Evolutionary conservation across 108 stramenopile species (phyloP).

Genomic region (Fragilaria radians): DNA sequence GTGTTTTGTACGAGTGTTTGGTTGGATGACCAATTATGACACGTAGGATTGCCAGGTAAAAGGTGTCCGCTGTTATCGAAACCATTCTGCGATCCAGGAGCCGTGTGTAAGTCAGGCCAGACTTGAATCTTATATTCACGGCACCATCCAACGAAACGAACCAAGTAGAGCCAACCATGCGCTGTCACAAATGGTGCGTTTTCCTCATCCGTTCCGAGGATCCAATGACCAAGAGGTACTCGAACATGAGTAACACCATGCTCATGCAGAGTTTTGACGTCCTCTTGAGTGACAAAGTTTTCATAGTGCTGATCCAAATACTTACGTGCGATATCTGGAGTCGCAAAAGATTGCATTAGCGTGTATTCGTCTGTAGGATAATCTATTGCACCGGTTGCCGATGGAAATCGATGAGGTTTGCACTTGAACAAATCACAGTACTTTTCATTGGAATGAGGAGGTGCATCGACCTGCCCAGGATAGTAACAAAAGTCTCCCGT

Average conservation of each 20-base stretch:
- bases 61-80: conserved; percentile 60
- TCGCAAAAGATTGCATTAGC: conserved; percentile 30
- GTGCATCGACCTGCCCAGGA: conserved; percentile 37
- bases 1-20: conserved; percentile 37
- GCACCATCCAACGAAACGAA: conserved; percentile 42
- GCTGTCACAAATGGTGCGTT: background rate
- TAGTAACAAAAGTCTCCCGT: conserved; percentile 37
- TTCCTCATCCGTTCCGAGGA: conserved; percentile 9
- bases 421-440: conserved; percentile 19
- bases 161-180: conserved; percentile 55
- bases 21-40: conserved; percentile 30
- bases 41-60: conserved; percentile 17
- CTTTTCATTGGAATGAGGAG: conserved; percentile 9
- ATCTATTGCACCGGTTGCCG: conserved; percentile 14
- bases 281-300: conserved; percentile 51
- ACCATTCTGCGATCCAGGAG: conserved; percentile 69
- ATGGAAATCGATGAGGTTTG: conserved; percentile 12
- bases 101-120: conserved; percentile 71
- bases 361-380: conserved; percentile 57
- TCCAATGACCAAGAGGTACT: conserved; percentile 68
- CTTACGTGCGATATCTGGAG: conserved; percentile 17
- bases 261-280: conserved; percentile 30
- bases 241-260: conserved; percentile 61
- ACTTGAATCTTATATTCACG: conserved; percentile 39
- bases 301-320: conserved; percentile 69